phyloP scores from a whole-genome alignment of 352 stramenopile genomes.

The Phytopythium kandeliae region DNA sequence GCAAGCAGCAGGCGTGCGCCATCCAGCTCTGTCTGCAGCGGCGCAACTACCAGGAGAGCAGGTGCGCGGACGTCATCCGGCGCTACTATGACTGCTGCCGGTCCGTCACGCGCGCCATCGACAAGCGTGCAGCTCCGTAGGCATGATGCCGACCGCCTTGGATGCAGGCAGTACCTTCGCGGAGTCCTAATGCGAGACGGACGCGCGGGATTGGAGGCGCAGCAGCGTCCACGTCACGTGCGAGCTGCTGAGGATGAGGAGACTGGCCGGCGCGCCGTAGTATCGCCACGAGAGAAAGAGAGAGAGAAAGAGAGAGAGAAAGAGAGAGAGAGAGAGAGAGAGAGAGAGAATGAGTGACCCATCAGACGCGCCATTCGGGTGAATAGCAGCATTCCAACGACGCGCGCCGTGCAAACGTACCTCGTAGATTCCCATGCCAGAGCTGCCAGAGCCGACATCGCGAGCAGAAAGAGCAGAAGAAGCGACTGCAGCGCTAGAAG shows the following conservation, averaged over 20 bases:
- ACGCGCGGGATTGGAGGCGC: background rate
- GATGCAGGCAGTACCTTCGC: no score
- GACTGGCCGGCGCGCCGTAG: slow-evolving; percentile 9
- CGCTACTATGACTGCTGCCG: slow-evolving; percentile 73
- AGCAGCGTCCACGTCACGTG: slow-evolving; percentile 38
- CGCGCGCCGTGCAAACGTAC: slow-evolving; percentile 8
- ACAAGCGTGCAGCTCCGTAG: slow-evolving; percentile 11
- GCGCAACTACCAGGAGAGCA: slow-evolving; percentile 64
- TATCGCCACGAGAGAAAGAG: background rate
- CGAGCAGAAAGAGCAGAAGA: slow-evolving; percentile 22
- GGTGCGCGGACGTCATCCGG: slow-evolving; percentile 53
- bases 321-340: no score
- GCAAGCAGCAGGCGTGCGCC: slow-evolving; percentile 69
- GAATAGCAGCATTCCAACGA: no score
- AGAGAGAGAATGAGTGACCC: no score
- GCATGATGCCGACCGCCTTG: background rate
- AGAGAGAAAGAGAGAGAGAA: no score
- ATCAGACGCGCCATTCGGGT: no score
- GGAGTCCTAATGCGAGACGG: background rate
- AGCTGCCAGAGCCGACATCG: slow-evolving; percentile 16
- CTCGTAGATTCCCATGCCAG: slow-evolving; percentile 39
- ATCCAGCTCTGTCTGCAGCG: slow-evolving; percentile 83
- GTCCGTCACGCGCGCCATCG: slow-evolving; percentile 25
- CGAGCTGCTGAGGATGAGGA: slow-evolving; percentile 37
- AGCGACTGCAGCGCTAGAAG: slow-evolving; percentile 23